phyloP scores from a whole-genome alignment of 805 yeast genomes.

The Starmerella floris region DNA sequence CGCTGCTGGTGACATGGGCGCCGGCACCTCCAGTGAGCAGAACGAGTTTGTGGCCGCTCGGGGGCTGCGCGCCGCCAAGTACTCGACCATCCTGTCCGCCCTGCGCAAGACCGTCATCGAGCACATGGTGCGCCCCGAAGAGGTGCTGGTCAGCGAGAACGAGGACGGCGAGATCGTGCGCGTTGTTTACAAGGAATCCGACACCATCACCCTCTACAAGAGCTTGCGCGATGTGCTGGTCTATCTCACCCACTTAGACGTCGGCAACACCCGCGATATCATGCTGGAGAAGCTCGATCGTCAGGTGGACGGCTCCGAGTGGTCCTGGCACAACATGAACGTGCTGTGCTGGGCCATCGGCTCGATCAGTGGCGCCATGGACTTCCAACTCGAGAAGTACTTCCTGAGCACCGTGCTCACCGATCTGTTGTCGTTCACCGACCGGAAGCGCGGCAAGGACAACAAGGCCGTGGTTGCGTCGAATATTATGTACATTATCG shows the following conservation, averaged over 20 bases:
- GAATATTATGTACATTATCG: constrained; percentile 98
- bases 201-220: constrained; percentile 89
- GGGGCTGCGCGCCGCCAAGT: constrained; percentile 64
- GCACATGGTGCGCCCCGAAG: constrained; percentile 97
- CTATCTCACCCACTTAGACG: constrained; percentile 89
- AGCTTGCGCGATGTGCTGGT: constrained; percentile 92
- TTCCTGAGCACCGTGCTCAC: constrained; percentile 87
- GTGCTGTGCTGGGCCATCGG: constrained; percentile 99
- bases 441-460: constrained; percentile 92
- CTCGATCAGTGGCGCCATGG: constrained; percentile 96
- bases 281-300: constrained; percentile 84
- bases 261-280: constrained; percentile 81
- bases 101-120: constrained; percentile 89
- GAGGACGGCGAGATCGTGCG: constrained; percentile 99
- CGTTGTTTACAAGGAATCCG: constrained; percentile 92
- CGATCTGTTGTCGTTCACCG: constrained; percentile 81
- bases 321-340: constrained; percentile 98
- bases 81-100: constrained; percentile 63
- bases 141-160: constrained; percentile 89
- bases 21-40: constrained; percentile 60
- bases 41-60: constrained; percentile 27
- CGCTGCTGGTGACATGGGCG: constrained; percentile 26
- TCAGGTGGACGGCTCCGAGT: constrained; percentile 91
- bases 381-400: constrained; percentile 91
- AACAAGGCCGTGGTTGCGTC: constrained; percentile 98